phyloP scores from a whole-genome alignment of 345 rosid genomes.

The Ricinus communis region DNA sequence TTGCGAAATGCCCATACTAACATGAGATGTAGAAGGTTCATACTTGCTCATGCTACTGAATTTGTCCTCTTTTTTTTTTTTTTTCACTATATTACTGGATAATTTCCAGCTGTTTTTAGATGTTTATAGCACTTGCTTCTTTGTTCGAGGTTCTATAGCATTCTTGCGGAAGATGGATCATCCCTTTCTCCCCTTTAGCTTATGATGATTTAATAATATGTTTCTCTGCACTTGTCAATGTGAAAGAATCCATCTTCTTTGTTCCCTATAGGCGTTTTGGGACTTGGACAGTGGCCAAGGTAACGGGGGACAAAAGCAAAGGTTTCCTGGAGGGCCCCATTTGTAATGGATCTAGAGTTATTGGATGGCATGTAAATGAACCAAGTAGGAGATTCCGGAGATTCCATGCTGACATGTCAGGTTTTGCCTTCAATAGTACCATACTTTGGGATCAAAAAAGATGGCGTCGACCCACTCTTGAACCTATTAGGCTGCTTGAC shows the following conservation, averaged over 20 bases:
- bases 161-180: background rate
- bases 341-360: slow-evolving; percentile 55
- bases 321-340: slow-evolving; percentile 49
- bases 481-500: slow-evolving; percentile 55
- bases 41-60: background rate
- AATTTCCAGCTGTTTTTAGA: slow-evolving; percentile 3
- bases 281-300: slow-evolving; percentile 59
- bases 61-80: background rate
- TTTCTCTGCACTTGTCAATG: background rate
- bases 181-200: slow-evolving; percentile 6
- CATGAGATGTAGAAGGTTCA: background rate
- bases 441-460: slow-evolving; percentile 63
- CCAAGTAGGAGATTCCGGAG: slow-evolving; percentile 37
- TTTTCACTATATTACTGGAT: no score
- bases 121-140: slow-evolving; percentile 5
- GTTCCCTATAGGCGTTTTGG: slow-evolving; percentile 48
- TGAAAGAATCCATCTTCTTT: slow-evolving; percentile 1
- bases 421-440: slow-evolving; percentile 71
- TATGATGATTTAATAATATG: background rate
- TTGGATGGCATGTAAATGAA: slow-evolving; percentile 57
- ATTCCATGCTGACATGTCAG: slow-evolving; percentile 56
- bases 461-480: slow-evolving; percentile 59
- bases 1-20: background rate
- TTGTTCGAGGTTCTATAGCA: slow-evolving; percentile 15
- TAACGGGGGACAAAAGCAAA: slow-evolving; percentile 30